These are phyloP conservation scores for Ophiostoma novo-ulmi DNA, from an alignment of 2,329 filamentous ascomycete genomes.

Conservation along the genomic window DNA sequence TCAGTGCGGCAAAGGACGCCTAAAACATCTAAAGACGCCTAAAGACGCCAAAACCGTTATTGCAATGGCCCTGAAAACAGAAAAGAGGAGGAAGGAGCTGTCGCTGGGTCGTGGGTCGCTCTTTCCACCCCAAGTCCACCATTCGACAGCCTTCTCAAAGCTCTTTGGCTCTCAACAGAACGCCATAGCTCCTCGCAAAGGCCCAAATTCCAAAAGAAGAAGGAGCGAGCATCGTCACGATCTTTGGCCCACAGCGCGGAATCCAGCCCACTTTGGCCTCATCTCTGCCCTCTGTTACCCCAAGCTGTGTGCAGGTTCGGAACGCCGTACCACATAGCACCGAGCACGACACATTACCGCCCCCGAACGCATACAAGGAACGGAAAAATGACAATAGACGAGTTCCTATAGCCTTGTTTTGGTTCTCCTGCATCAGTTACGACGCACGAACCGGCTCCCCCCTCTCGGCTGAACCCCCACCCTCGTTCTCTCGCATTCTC, in stretches of 20 bases:
- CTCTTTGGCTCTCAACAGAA: neutral
- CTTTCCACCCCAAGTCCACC: neutral
- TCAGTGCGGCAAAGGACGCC: neutral
- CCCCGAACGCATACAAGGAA: neutral
- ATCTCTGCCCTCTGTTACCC: neutral
- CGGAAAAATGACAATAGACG: constrained; percentile 6
- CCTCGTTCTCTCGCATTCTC: neutral
- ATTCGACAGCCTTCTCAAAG: neutral
- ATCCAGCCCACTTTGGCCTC: neutral
- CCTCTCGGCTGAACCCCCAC: neutral
- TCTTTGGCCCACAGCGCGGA: neutral
- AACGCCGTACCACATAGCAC: constrained; percentile 5
- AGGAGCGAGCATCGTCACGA: constrained; percentile 13
- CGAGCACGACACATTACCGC: neutral
- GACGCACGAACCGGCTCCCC: constrained; percentile 10
- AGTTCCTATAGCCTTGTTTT: neutral
- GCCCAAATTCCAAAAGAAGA: neutral
- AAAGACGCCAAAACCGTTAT: neutral
- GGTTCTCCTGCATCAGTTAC: constrained; percentile 11
- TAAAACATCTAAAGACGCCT: too few relatives aligned
- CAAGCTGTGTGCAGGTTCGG: neutral
- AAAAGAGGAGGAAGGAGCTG: neutral
- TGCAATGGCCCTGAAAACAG: neutral
- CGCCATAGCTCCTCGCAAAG: neutral
- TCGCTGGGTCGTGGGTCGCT: neutral